Conservation (phyloP, 768 basidiomycete genomes). For the Tulasnella sp. region DNA sequence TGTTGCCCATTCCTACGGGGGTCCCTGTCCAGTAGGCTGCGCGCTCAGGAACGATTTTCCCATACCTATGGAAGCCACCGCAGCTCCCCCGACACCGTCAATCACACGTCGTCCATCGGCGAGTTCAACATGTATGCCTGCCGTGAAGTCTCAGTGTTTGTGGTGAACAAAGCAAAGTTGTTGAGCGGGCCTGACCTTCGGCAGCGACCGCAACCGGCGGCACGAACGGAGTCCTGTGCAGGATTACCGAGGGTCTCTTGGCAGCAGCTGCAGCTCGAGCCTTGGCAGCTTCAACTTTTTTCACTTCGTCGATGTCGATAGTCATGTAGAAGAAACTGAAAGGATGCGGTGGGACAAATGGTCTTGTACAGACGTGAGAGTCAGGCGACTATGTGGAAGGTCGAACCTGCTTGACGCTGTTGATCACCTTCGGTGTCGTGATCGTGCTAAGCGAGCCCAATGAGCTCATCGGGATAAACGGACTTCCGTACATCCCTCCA, state of each 20-base stretch:
- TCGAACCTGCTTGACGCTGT: not conserved
- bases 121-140: slow-evolving; percentile 69
- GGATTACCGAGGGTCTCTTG: slow-evolving; percentile 39
- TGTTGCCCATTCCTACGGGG: slow-evolving; percentile 26
- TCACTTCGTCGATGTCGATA: not conserved
- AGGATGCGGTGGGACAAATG: not conserved
- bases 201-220: slow-evolving; percentile 63
- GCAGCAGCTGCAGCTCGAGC: not conserved
- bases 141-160: not conserved
- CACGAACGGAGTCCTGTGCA: slow-evolving; percentile 68
- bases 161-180: not conserved
- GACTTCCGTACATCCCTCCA: not conserved
- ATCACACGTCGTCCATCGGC: slow-evolving; percentile 65
- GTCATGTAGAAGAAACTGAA: not conserved
- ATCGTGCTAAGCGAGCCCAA: not conserved
- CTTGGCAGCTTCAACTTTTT: not conserved
- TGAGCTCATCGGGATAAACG: not conserved
- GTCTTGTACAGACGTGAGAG: not conserved
- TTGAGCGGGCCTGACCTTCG: slow-evolving; percentile 25
- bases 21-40: slow-evolving; percentile 23
- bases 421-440: not conserved
- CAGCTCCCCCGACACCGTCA: slow-evolving; percentile 82
- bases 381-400: not conserved
- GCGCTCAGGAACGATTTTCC: slow-evolving; percentile 39
- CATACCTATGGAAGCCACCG: slow-evolving; percentile 73